These are phyloP conservation scores for Cylindricascospora bacillispora DNA, from an alignment of 1,139 yeast species.

Conservation along the genomic window DNA sequence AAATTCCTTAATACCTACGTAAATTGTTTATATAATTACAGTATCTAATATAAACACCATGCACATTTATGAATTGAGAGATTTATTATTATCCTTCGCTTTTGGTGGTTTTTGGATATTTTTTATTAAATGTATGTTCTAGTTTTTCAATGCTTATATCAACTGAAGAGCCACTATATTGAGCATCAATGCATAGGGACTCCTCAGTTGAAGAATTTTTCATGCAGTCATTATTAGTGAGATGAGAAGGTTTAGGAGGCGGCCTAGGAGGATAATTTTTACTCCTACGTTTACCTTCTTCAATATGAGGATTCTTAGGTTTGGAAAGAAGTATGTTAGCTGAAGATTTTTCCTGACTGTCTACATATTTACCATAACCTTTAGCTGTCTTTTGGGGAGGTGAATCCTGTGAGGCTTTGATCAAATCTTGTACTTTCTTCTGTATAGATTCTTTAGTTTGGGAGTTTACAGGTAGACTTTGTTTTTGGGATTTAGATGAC, in stretches of 20 bases:
- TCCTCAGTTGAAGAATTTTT: conserved; percentile 7
- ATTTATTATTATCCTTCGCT: conserved; percentile 5
- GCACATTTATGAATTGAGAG: conserved; percentile 3
- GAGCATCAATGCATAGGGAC: conserved; percentile 6
- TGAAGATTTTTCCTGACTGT: too few species aligned
- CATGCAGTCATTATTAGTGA: conserved; percentile 3
- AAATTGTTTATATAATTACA: conserved; percentile 2
- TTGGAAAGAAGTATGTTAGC: too few species aligned
- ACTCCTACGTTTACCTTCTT: too few species aligned
- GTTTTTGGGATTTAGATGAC: too few species aligned
- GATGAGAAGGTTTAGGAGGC: too few species aligned
- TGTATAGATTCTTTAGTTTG: conserved; percentile 33
- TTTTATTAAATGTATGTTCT: too few species aligned
- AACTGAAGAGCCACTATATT: too few species aligned
- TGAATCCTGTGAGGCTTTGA: conserved; percentile 30
- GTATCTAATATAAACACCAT: conserved; percentile 1
- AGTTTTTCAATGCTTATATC: too few species aligned
- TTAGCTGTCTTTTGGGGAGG: conserved; percentile 36
- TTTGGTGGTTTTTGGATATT: too few species aligned
- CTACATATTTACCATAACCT: conserved; percentile 42
- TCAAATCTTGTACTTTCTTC: conserved; percentile 40
- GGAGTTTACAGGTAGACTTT: too few species aligned
- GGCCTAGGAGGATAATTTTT: too few species aligned
- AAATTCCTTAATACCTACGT: neutral
- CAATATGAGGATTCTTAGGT: too few species aligned